Conservation (phyloP, 73 alveolate species). For the Paramecium biaurelia region DNA sequence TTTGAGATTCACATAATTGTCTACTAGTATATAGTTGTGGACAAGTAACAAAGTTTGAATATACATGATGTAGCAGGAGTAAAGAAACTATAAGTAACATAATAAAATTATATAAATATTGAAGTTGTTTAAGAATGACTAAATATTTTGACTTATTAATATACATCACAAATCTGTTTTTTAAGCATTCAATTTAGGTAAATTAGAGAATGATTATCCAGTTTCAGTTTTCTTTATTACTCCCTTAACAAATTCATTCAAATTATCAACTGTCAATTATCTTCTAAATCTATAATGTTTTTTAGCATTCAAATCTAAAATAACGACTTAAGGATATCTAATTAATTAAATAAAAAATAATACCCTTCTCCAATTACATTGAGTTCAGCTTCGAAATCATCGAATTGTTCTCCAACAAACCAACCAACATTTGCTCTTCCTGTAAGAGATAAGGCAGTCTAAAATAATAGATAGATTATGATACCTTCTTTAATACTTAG, state of each 20-base stretch:
- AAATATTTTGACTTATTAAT: background rate
- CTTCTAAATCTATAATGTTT: slow-evolving; percentile 25
- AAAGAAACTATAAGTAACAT: background rate
- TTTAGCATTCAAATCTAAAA: background rate
- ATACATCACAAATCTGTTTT: slow-evolving; percentile 39
- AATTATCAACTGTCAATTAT: slow-evolving; percentile 19
- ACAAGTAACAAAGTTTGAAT: background rate
- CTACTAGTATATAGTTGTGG: background rate
- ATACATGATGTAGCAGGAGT: background rate
- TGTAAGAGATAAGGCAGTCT: background rate
- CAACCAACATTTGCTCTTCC: slow-evolving; percentile 46
- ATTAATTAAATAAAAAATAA: too few relatives aligned
- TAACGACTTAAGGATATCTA: slow-evolving; percentile 48
- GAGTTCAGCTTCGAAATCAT: slow-evolving; percentile 43
- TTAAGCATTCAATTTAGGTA: slow-evolving; percentile 22
- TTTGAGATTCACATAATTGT: background rate
- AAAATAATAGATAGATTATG: background rate
- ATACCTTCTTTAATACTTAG: background rate
- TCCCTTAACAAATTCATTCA: slow-evolving; percentile 50
- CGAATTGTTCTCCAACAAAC: slow-evolving; percentile 21
- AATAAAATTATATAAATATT: background rate
- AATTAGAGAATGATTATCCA: background rate
- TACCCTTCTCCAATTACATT: slow-evolving; percentile 49
- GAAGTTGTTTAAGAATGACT: background rate
- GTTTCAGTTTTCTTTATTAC: slow-evolving; percentile 30